Conservation (phyloP, 1,139 yeast species). For the Sugiyamaella novakii region DNA sequence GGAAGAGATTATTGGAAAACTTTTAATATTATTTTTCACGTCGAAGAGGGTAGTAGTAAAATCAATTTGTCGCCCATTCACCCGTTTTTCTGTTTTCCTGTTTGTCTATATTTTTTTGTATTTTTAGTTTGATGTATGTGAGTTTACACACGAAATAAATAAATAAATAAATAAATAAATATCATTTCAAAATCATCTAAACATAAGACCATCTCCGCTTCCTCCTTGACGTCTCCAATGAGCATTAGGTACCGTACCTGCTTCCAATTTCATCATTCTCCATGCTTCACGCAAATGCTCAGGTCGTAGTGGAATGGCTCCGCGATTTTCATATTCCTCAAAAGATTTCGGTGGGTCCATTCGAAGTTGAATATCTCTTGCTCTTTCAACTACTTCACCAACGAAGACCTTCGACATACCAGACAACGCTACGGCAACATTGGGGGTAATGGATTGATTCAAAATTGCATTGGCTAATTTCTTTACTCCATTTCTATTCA, state of each 20-base stretch:
- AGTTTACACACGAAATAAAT: background rate
- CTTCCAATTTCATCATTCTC: slow-evolving; percentile 69
- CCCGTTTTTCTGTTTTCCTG: slow-evolving; percentile 3
- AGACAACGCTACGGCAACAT: slow-evolving; percentile 77
- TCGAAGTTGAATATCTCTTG: slow-evolving; percentile 57
- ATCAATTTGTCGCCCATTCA: too few species aligned
- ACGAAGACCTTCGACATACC: slow-evolving; percentile 87
- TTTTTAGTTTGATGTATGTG: slow-evolving; percentile 2
- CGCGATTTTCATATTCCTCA: slow-evolving; percentile 47
- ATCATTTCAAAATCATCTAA: slow-evolving; percentile 46
- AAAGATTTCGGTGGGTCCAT: slow-evolving; percentile 41
- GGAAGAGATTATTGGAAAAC: slow-evolving; percentile 18
- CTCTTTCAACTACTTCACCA: slow-evolving; percentile 84
- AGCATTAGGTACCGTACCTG: slow-evolving; percentile 61
- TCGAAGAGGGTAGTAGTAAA: background rate
- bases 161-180: slow-evolving; percentile 18
- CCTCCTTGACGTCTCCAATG: slow-evolving; percentile 77
- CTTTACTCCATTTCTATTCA: slow-evolving; percentile 78
- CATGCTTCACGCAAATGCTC: slow-evolving; percentile 89
- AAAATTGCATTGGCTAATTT: slow-evolving; percentile 77
- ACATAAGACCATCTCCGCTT: slow-evolving; percentile 67
- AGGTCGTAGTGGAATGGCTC: slow-evolving; percentile 61
- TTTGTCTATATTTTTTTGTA: slow-evolving; percentile 1
- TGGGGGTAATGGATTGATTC: slow-evolving; percentile 82
- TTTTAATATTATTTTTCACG: slow-evolving; percentile 10